A percentile compares a stretch with the other conserved stretches of the same genome.
phyloP scores from a whole-genome alignment of 2,329 filamentous ascomycete species.

The Diaporthe australafricana region DNA sequence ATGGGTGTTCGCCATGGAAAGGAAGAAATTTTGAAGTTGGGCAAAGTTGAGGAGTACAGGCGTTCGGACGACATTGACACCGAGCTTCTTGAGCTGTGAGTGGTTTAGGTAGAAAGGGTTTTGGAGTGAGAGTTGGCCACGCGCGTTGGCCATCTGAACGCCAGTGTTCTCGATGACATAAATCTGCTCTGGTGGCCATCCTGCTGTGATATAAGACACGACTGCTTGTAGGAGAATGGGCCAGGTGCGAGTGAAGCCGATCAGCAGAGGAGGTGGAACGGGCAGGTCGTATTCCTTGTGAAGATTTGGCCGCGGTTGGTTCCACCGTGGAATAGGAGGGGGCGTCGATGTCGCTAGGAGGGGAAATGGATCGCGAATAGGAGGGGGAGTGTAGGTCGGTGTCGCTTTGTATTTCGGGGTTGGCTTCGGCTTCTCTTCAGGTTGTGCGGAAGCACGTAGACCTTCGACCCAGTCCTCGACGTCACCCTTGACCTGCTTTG shows the following conservation, averaged over 20 bases:
- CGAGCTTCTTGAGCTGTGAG: constrained; percentile 59
- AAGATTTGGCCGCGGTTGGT: constrained; percentile 51
- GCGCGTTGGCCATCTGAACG: constrained; percentile 63
- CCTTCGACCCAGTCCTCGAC: constrained; percentile 11
- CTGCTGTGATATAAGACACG: constrained; percentile 67
- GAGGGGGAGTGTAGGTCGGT: constrained; percentile 44
- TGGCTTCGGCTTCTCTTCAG: background rate
- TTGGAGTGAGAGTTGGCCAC: constrained; percentile 59
- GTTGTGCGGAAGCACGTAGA: background rate
- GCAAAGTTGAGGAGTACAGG: constrained; percentile 64
- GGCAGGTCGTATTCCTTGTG: constrained; percentile 53
- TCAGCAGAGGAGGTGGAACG: constrained; percentile 62
- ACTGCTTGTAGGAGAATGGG: constrained; percentile 66
- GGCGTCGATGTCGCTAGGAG: constrained; percentile 49
- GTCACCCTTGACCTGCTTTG: constrained; percentile 17
- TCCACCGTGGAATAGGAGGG: constrained; percentile 58
- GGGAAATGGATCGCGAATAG: constrained; percentile 56
- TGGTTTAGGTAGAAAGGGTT: constrained; percentile 70
- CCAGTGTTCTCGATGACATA: constrained; percentile 71
- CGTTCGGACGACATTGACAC: constrained; percentile 57
- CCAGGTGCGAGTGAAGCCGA: constrained; percentile 70
- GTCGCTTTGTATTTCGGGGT: constrained; percentile 41
- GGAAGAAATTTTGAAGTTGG: constrained; percentile 66
- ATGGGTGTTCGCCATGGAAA: constrained; percentile 55
- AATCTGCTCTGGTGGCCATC: constrained; percentile 68